A percentile compares a stretch with the other conserved stretches of the same genome.
Conservation (phyloP, 257 asterid species). For the Fraxinus pennsylvanica region DNA sequence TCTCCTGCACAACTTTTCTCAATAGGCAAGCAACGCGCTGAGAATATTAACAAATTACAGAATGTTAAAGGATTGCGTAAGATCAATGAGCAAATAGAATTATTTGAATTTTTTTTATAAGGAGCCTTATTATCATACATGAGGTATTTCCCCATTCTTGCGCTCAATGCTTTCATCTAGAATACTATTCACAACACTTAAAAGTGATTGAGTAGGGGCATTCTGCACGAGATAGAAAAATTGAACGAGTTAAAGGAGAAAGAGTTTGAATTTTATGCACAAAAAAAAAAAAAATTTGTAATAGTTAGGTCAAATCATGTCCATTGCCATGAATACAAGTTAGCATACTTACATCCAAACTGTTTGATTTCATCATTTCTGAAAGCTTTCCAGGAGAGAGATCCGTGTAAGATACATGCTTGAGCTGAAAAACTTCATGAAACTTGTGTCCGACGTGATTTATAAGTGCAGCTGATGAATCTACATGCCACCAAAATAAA, state of each 20-base stretch:
- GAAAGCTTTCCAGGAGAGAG: slow-evolving; percentile 73
- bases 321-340: slow-evolving; percentile 9
- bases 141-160: slow-evolving; percentile 86
- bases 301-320: slow-evolving; percentile 1
- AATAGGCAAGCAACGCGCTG: slow-evolving; percentile 87
- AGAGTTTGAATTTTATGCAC: background rate
- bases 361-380: slow-evolving; percentile 87
- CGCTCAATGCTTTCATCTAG: slow-evolving; percentile 82
- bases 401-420: slow-evolving; percentile 73
- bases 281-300: slow-evolving; percentile 19
- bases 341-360: slow-evolving; percentile 72
- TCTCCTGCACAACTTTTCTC: slow-evolving; percentile 94
- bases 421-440: slow-evolving; percentile 84
- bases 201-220: slow-evolving; percentile 92
- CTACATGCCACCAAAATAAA: slow-evolving; percentile 27
- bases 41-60: slow-evolving; percentile 20
- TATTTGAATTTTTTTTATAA: background rate
- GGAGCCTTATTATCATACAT: slow-evolving; percentile 45
- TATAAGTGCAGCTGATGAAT: slow-evolving; percentile 47
- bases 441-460: slow-evolving; percentile 64
- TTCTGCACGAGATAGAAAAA: slow-evolving; percentile 50
- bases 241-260: slow-evolving; percentile 17
- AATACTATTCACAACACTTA: slow-evolving; percentile 77
- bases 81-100: background rate
- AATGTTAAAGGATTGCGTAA: slow-evolving; percentile 9